Base-by-base conservation (phyloP, 495 filamentous ascomycete genomes). In the Cercophora sp. region DNA sequence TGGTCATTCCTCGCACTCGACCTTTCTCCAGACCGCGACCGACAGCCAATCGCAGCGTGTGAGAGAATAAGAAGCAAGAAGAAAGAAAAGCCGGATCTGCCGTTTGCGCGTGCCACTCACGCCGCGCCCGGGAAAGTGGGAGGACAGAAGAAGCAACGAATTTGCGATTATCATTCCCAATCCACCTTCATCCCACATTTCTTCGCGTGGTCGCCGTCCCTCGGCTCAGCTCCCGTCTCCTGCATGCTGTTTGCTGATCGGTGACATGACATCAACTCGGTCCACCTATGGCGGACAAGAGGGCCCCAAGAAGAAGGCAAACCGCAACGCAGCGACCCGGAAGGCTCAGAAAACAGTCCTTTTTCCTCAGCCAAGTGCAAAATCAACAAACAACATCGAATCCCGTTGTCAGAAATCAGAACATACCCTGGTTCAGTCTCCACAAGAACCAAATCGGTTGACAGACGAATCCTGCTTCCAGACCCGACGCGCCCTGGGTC, bases 261-360 rank as follows among this genome's bases (percentile, higher is more conserved):
- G 44, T 20, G 43, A 26, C 8, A 32, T 61, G 59, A 62, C 59
- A 62, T 62, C 59, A 58, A 51, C 34, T 19, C 20, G 1, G 34
- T 45, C 55, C 48, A 26, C 34, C 55, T 25, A 40, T 52, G 32
- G 32, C 32, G n/a, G n/a, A n/a, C n/a, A n/a, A n/a, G n/a, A n/a
- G n/a, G n/a, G n/a, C n/a, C n/a, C n/a, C n/a, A n/a, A n/a, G n/a
- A n/a, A n/a, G n/a, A n/a, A n/a, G n/a, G n/a, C n/a, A n/a, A n/a
- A n/a, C n/a, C n/a, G n/a, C n/a, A n/a, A n/a, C n/a, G n/a, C n/a
- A n/a, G n/a, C n/a, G n/a, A n/a, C n/a, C n/a, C n/a, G n/a, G n/a
- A n/a, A n/a, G n/a, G n/a, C n/a, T n/a, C n/a, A n/a, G n/a, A n/a
- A n/a, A n/a, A n/a, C n/a, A n/a, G n/a, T n/a, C n/a, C n/a, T n/a